Evolutionary conservation across 2,329 filamentous ascomycete species (phyloP).

Genomic region (Endothia cerciana): DNA sequence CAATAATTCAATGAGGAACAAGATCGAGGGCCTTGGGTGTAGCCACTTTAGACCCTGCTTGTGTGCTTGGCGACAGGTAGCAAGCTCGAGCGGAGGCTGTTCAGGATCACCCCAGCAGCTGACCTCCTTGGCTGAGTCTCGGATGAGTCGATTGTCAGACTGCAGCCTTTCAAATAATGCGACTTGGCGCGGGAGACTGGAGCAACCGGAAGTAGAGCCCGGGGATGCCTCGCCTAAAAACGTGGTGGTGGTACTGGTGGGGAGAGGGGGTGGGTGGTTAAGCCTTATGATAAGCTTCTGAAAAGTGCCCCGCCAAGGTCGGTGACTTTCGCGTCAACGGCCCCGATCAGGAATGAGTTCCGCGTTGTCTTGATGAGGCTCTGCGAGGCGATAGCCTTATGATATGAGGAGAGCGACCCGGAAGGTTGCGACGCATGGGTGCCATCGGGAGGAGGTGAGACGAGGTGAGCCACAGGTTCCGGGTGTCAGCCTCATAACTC

Average conservation of each 20-base stretch:
- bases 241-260: background rate
- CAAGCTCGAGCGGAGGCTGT: background rate
- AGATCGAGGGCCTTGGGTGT: too few species aligned
- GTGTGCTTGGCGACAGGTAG: background rate
- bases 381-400: background rate
- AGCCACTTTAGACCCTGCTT: background rate
- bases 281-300: background rate
- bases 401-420: background rate
- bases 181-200: background rate
- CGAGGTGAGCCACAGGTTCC: conserved; percentile 28
- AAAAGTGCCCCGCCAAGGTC: background rate
- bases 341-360: background rate
- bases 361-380: background rate
- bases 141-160: background rate
- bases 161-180: background rate
- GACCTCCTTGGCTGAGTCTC: background rate
- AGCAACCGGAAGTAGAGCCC: background rate
- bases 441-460: conserved; percentile 15
- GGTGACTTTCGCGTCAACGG: background rate
- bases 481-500: conserved; percentile 24
- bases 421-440: conserved; percentile 4
- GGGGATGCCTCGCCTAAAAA: background rate
- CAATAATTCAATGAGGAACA: too few species aligned
- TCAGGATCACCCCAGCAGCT: background rate
- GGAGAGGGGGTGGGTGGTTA: background rate